Conservation (phyloP, 371 early-diverging fungal genomes). For the Apophysomyces trapeziformis region DNA sequence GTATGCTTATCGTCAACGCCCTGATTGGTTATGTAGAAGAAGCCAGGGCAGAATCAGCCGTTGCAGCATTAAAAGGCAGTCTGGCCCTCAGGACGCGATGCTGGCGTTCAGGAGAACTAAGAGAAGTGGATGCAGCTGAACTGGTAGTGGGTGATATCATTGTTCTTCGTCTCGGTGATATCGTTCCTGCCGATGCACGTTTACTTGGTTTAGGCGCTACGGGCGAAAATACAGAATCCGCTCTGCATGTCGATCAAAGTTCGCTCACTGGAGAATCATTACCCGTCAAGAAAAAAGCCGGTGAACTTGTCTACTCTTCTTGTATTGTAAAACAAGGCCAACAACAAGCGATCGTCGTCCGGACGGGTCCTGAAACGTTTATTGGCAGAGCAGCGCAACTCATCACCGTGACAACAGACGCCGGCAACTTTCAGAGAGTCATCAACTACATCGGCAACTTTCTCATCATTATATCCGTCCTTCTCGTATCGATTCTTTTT, state of each 20-base stretch:
- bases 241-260: conserved; percentile 92
- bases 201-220: conserved; percentile 85
- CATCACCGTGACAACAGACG: conserved; percentile 82
- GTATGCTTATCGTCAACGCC: conserved; percentile 86
- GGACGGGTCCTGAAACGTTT: conserved; percentile 87
- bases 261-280: conserved; percentile 95
- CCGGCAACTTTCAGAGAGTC: conserved; percentile 92
- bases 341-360: conserved; percentile 84
- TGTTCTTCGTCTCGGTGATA: conserved; percentile 90
- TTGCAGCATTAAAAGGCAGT: conserved; percentile 87
- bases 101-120: conserved; percentile 80
- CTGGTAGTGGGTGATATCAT: conserved; percentile 92
- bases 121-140: conserved; percentile 79
- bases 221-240: conserved; percentile 78
- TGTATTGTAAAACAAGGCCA: conserved; percentile 91
- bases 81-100: conserved; percentile 81
- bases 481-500: conserved; percentile 84
- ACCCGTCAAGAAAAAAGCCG: conserved; percentile 84
- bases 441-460: conserved; percentile 93
- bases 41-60: conserved; percentile 87
- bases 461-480: conserved; percentile 79
- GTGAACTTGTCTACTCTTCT: conserved; percentile 86
- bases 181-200: conserved; percentile 91
- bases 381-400: conserved; percentile 92
- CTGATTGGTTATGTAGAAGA: conserved; percentile 90